Percentiles rank a stretch among this genome's conserved stretches.
Conservation (phyloP, 306 rosid species). For the Purshia tridentata region DNA sequence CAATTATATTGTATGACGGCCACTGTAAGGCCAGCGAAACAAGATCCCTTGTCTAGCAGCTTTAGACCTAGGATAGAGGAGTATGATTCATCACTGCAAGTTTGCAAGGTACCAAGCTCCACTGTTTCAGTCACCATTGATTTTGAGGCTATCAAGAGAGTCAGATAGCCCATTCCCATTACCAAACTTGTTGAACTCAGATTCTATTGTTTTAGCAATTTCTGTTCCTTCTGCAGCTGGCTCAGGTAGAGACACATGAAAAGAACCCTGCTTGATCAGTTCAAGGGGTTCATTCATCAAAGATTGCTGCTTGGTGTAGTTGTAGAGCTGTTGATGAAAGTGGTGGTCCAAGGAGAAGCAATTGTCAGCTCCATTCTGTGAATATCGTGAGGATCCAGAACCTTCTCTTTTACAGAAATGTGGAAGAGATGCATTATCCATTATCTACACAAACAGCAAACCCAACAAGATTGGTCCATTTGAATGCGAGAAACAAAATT, state of each 20-base stretch:
- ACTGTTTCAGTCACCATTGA: conserved; percentile 33
- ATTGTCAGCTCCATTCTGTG: conserved; percentile 47
- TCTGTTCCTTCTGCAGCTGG: conserved; percentile 52
- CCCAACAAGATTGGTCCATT: conserved; percentile 30
- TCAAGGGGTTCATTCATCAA: conserved; percentile 35
- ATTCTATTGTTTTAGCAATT: conserved; percentile 59
- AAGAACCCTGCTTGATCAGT: conserved; percentile 78
- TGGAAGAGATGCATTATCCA: conserved; percentile 83
- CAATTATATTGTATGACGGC: conserved; percentile 16
- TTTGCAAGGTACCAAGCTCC: not conserved
- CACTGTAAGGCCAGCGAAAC: conserved; percentile 18
- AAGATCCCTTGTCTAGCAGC: conserved; percentile 19
- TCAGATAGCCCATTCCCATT: conserved; percentile 43
- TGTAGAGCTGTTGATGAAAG: conserved; percentile 82
- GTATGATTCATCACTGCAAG: conserved; percentile 8
- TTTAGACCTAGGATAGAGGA: conserved; percentile 15
- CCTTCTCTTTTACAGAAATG: conserved; percentile 83
- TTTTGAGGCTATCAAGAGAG: conserved; percentile 41
- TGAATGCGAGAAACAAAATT: conserved; percentile 4
- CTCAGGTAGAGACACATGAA: conserved; percentile 71
- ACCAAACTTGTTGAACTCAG: conserved; percentile 57
- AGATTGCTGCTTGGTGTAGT: conserved; percentile 66
- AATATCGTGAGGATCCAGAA: conserved; percentile 66
- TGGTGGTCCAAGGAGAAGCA: conserved; percentile 82
- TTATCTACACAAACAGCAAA: conserved; percentile 60